Evolutionary conservation across 352 stramenopile genomes (phyloP), one percentile per base, ranked within the genome.

Genomic region (Pythium oligandrum): DNA sequence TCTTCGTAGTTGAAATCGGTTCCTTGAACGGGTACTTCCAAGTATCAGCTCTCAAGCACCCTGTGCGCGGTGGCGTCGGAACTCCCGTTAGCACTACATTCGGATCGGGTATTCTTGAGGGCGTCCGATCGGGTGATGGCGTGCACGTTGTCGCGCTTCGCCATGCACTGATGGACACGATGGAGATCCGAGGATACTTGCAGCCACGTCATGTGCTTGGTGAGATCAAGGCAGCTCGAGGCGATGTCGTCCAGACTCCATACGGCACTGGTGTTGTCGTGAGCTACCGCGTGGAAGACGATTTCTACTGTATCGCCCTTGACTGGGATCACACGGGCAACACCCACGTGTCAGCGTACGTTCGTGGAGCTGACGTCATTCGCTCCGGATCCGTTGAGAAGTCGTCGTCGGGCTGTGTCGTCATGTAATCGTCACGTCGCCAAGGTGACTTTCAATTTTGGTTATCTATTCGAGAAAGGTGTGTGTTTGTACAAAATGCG

Each of bases 201-300:
- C 77, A 92, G 44, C 75, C 81, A 0, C 17, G 54, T 8, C 69
- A 62, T 40, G 78, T 94, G 36, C 62, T 70, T 0, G 64, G 77
- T n/a, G 37, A 62, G 11, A 73, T 94, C 40, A 80, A 78, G 35
- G 83, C 83, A 4, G 80, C 74, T 12, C 73, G 81, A n/a, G 83
- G 83, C 6, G 83, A 94, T 48, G 57, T 90, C 3, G 83, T 94
- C 4, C 67, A 69, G 57, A 94, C 83, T n/a, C 81, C 83, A 10
- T 94, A 78, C 54, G 83, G 81, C 42, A 78, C 68, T 12, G 83
- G 83, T 32, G 68, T 90, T 17, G 79, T 94, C 49, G 69, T 91
- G 40, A 63, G 66, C 40, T 90, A 86, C 65, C 79, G 81, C 3
- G 60, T 60, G 0, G 40, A 68, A 11, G 78, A 93, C 55, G 67